Evolutionary conservation across 2,329 filamentous ascomycete species (phyloP).

Genomic region (Phoma sp.): DNA sequence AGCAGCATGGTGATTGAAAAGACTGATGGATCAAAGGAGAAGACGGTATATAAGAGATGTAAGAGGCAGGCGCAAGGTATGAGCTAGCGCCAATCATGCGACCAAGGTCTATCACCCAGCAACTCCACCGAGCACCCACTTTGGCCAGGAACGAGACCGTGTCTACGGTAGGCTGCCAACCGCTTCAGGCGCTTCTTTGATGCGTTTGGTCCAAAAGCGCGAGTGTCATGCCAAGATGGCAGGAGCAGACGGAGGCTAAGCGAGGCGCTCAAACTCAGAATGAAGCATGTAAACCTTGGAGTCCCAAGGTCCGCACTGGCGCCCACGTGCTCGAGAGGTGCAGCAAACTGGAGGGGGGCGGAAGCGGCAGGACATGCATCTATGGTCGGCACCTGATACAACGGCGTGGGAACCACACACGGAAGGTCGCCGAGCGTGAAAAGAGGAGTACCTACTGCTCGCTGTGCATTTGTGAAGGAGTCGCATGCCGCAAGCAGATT

Average conservation of each 20-base stretch:
- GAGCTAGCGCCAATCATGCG: slow-evolving; percentile 9
- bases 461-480: background rate
- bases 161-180: slow-evolving; percentile 15
- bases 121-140: slow-evolving; percentile 8
- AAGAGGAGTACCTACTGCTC: background rate
- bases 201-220: slow-evolving; percentile 20
- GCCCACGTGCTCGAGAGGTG: background rate
- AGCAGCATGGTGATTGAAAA: slow-evolving; percentile 20
- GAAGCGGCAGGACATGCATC: slow-evolving; percentile 23
- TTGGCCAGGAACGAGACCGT: background rate
- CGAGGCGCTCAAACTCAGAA: slow-evolving; percentile 28
- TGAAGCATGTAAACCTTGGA: slow-evolving; percentile 15
- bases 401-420: slow-evolving; percentile 13
- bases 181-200: slow-evolving; percentile 28
- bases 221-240: slow-evolving; percentile 10
- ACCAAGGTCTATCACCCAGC: slow-evolving; percentile 6
- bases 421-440: background rate
- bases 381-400: slow-evolving; percentile 25
- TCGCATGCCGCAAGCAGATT: slow-evolving; percentile 5
- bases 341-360: slow-evolving; percentile 20
- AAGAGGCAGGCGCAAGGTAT: slow-evolving; percentile 13
- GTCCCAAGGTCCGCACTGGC: slow-evolving; percentile 9
- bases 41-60: slow-evolving; percentile 16
- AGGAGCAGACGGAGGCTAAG: slow-evolving; percentile 31
- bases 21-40: background rate